Evolutionary conservation across 106 monocot species (phyloP), one percentile per base, ranked within the genome.

Genomic region (Allium fistulosum): DNA sequence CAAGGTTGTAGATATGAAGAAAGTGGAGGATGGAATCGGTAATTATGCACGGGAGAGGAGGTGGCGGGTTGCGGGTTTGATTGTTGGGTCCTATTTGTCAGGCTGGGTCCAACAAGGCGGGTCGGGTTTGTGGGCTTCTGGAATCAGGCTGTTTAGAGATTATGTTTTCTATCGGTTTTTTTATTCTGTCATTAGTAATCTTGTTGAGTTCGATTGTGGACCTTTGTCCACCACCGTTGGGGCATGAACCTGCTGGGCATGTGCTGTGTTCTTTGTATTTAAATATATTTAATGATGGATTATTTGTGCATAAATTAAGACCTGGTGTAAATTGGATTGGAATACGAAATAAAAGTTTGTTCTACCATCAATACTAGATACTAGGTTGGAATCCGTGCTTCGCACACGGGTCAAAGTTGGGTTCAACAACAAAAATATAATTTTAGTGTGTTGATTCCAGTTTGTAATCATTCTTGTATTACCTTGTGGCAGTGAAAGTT

Each of bases 51-150:
- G 37, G 48, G 86, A 77, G 60, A 66, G 80, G 57, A 59, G 74
- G 52, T 74, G 79, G 79, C 69, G 82, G 8, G 80, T 59, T 0
- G 71, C 82, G 0, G 64, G 74, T 53, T 18, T 86, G 6, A 55
- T 82, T 13, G 58, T 57, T 6, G 86, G 76, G 17, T 69, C 86
- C 1, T 79, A 68, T 37, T 14, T 82, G 2, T 27, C 74, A 0
- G 79, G 82, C 2, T 79, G 69, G 76, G 76, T 77, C 14, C 86
- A 86, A 18, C 79, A 72, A 13, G 79, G 82, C 7, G 70, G 77
- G 45, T n/a, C 61, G 58, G 79, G 82, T 61, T 45, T 66, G 11
- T 68, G 68, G 69, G 61, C 69, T 17, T 28, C 70, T 56, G 1
- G 22, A 15, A 52, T 79, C 8, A 80, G 57, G 53, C 37, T 52